Evolutionary conservation across 2,329 filamentous ascomycete genomes (phyloP).

Genomic region (Colletotrichum lindemuthianum): DNA sequence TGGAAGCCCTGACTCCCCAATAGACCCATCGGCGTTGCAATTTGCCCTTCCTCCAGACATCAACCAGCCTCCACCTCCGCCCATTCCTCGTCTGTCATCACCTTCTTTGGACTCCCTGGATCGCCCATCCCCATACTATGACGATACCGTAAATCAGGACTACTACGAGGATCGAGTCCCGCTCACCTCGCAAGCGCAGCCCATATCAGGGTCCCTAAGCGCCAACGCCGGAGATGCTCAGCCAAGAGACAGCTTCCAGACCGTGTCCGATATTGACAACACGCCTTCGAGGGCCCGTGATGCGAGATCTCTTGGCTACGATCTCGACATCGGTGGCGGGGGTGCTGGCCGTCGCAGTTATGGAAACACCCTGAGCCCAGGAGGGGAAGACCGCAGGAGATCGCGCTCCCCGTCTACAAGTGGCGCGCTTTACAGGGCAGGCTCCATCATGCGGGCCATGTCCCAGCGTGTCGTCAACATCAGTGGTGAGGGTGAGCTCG

Average conservation of each 20-base stretch:
- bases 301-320: conserved; percentile 63
- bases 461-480: conserved; percentile 98
- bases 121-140: conserved; percentile 46
- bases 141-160: conserved; percentile 48
- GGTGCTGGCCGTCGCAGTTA: conserved; percentile 64
- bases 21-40: conserved; percentile 64
- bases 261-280: conserved; percentile 64
- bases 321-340: conserved; percentile 66
- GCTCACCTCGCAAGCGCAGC: conserved; percentile 64
- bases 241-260: conserved; percentile 66
- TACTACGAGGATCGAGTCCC: conserved; percentile 67
- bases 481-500: conserved; percentile 87
- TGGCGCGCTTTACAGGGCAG: conserved; percentile 73
- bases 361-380: conserved; percentile 65
- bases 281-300: conserved; percentile 60
- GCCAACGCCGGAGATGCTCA: conserved; percentile 53
- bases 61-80: conserved; percentile 42
- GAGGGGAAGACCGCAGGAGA: conserved; percentile 53
- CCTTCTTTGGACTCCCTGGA: conserved; percentile 44
- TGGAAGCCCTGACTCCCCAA: conserved; percentile 57
- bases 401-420: conserved; percentile 72
- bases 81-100: conserved; percentile 20
- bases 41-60: conserved; percentile 65
- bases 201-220: conserved; percentile 61
- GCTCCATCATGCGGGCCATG: conserved; percentile 84